phyloP scores from a whole-genome alignment of 2,329 filamentous ascomycete genomes.

The Fusarium cicatricum region DNA sequence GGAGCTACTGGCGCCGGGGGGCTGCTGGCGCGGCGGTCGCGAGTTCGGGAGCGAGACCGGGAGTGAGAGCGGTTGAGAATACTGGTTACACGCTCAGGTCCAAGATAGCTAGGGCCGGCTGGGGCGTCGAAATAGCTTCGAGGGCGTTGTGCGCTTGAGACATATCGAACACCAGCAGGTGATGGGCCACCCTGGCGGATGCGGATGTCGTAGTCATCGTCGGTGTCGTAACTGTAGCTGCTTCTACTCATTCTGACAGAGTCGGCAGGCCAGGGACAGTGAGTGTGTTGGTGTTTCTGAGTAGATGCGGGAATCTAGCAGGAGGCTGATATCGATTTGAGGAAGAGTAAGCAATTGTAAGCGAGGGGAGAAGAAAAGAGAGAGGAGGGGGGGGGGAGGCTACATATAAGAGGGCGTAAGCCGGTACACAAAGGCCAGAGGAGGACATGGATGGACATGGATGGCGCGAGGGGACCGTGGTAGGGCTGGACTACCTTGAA shows the following conservation, averaged over 20 bases:
- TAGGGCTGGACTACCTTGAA: conserved; percentile 39
- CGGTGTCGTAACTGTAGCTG: conserved; percentile 59
- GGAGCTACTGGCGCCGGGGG: conserved; percentile 50
- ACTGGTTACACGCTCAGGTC: conserved; percentile 56
- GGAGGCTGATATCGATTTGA: not conserved
- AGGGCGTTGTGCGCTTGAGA: conserved; percentile 51
- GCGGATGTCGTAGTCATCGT: conserved; percentile 64
- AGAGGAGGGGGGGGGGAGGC: not conserved
- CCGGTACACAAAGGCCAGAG: conserved; percentile 5
- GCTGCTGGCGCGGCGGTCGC: conserved; percentile 56
- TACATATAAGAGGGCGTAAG: conserved; percentile 8
- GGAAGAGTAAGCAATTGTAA: not conserved
- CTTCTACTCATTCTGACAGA: conserved; percentile 40
- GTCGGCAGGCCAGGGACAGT: not conserved
- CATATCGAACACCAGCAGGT: conserved; percentile 55
- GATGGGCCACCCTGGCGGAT: conserved; percentile 54
- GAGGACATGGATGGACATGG: no score
- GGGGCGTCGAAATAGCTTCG: conserved; percentile 52
- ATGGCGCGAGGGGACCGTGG: no score
- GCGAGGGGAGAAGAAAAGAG: not conserved
- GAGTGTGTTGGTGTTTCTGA: not conserved
- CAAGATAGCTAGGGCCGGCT: conserved; percentile 53
- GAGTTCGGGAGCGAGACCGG: conserved; percentile 55
- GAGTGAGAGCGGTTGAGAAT: conserved; percentile 53
- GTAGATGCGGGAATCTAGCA: not conserved